Base-by-base conservation (phyloP, 2,329 filamentous ascomycete genomes). In the Hypoxylon sp. region DNA sequence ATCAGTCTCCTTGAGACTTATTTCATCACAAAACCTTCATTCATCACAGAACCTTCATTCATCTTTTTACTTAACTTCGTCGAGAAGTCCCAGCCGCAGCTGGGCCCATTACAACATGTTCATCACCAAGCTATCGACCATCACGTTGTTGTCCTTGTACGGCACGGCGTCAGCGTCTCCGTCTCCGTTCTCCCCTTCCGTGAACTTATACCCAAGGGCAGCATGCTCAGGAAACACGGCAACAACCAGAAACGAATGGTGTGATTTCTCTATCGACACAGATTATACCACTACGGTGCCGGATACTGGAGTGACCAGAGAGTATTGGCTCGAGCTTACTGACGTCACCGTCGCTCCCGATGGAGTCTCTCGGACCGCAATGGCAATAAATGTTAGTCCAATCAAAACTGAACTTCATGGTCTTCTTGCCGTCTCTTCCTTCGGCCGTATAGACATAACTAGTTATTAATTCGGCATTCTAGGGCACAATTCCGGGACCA, bases 291-390 rank as follows among this genome's bases (percentile, higher is more conserved):
- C 69, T 10, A 71, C 71, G 5, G 74, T 74, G 4, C 80, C 80
- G 2, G 75, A 81, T 43, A 82, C 81, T 9, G 80, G 80, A 25
- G 80, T 81, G 1, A 82, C 79, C 30, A 75, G 79, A 23, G 82
- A 84, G 67, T 80, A 79, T 62, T 78, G 76, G 72, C 69, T 79
- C n/a, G 76, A 75, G 6, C 63, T 80, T 10, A 69, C 68, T 5
- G 74, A 79, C 17, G 75, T 76, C 21, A 79, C 74, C 38, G 74
- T 77, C 45, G 69, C 75, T 1, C 80, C 80, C 1, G 82, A 84
- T 76, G 82, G 82, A 11, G 75, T 80, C 23, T 70, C 73, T 10
- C 71, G 77, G n/a, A 17, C 68, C 10, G 72, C 72, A 4, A 76
- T 78, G 74, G 79, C 86, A 32, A 73, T 87, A 70, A 87, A 76